Base-by-base conservation (phyloP, 2,329 filamentous ascomycete genomes). In the Claviceps lovelessii region DNA sequence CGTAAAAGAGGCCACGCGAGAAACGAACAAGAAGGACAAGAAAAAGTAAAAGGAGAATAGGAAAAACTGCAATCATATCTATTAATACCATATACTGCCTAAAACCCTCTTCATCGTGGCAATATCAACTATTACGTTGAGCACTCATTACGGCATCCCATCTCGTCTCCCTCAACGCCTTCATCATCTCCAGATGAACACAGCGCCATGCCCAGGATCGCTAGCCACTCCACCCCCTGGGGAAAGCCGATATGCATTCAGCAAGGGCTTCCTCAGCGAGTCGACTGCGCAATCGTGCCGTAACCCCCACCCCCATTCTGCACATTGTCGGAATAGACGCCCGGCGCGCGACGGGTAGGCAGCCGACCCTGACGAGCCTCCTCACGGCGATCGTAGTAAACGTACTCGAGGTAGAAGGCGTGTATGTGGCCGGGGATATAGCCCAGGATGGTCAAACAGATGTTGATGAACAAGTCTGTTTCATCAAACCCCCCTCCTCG, bases 331-430 rank as follows among this genome's bases (percentile, higher is more conserved):
- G 81, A 86, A 67, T 85, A 90, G 19, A 90, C 78, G 33, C 85
- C 85, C 0, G 86, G 81, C 1, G 85, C 85, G 2, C 74, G 76
- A 9, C 70, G 64, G 4, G 74, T 71, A 23, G 76, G 71, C 56
- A 76, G 75, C 11, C 75, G 72, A 5, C 85, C 85, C 39, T 78
- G 72, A 49, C 75, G 70, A 2, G 77, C 76, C 65, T 83, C 78
- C 61, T 88, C 83, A 53, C 76, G 78, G 44, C 85, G 84, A 63
- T 88, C 80, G 68, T 85, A 91, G 72, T 90, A 95, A 58, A 94
- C 75, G 67, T 90, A 94, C 69, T 90, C 82, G 58, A 89, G 61
- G 67, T 90, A 93, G 68, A 90, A 90, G 47, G 86, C 86, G 66
- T 90, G 84, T 46, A 91, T 79, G 61, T 89, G 84, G 8, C 87